Evolutionary conservation across 2,329 filamentous ascomycete species (phyloP).

Genomic region (Aspergillus ochraceoroseus): DNA sequence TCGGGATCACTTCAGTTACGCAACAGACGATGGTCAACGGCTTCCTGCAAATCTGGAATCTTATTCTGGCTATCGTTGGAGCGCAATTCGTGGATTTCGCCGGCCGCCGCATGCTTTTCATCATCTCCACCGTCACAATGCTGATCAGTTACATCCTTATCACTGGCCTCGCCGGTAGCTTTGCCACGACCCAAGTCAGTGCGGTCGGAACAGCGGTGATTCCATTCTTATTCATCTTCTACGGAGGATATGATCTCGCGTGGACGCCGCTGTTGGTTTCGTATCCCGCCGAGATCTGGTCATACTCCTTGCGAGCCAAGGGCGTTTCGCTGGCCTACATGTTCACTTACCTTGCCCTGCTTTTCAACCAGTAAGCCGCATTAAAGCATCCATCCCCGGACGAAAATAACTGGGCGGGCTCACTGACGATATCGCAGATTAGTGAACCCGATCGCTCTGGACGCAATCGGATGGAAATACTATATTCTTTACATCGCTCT

Average conservation of each 20-base stretch:
- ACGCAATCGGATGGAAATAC: constrained; percentile 27
- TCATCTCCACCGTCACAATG: constrained; percentile 37
- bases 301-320: constrained; percentile 44
- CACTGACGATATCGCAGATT: too few relatives aligned
- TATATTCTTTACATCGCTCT: constrained; percentile 28
- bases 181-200: constrained; percentile 22
- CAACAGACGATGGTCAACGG: constrained; percentile 42
- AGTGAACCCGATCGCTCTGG: constrained; percentile 27
- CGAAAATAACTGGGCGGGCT: too few relatives aligned
- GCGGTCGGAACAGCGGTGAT: constrained; percentile 35
- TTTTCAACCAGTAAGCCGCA: constrained; percentile 38
- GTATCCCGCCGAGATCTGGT: constrained; percentile 44
- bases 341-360: too few relatives aligned
- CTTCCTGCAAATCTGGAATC: constrained; percentile 41
- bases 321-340: constrained; percentile 41
- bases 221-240: constrained; percentile 44
- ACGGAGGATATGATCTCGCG: constrained; percentile 42
- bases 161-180: constrained; percentile 45
- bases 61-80: constrained; percentile 40
- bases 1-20: constrained; percentile 35
- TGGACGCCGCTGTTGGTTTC: constrained; percentile 46
- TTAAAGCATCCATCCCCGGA: constrained; percentile 22
- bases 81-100: constrained; percentile 36
- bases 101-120: constrained; percentile 40
- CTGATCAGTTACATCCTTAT: constrained; percentile 45